Evolutionary conservation across 2,329 filamentous ascomycete species (phyloP).

Genomic region (Clarireedia homoeocarpa): DNA sequence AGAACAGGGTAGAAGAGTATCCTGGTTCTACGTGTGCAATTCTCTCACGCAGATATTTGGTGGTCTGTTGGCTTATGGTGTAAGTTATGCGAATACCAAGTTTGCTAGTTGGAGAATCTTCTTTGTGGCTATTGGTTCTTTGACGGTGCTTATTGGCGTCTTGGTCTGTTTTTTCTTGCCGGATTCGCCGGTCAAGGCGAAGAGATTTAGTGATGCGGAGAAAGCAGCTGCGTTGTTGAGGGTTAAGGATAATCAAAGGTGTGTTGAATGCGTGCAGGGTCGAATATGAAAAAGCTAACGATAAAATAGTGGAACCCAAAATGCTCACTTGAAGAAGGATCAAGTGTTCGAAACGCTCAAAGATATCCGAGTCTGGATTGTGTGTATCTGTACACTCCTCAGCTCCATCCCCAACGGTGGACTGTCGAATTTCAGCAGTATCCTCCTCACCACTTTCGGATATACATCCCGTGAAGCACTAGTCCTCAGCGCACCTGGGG

Average conservation of each 20-base stretch:
- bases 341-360: conserved; percentile 32
- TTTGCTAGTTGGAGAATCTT: conserved; percentile 4
- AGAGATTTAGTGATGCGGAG: not conserved
- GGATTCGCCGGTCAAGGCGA: conserved; percentile 39
- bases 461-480: conserved; percentile 22
- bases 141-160: conserved; percentile 24
- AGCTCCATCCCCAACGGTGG: conserved; percentile 32
- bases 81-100: not conserved
- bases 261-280: no score
- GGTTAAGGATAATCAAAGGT: conserved; percentile 3
- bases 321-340: conserved; percentile 30
- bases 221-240: not conserved
- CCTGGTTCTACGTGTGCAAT: not conserved
- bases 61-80: conserved; percentile 28
- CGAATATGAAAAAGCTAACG: no score
- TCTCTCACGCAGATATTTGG: conserved; percentile 18
- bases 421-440: conserved; percentile 33
- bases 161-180: conserved; percentile 39
- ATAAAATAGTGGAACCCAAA: conserved; percentile 11
- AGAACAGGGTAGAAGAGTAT: conserved; percentile 8
- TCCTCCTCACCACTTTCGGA: conserved; percentile 32
- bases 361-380: conserved; percentile 29
- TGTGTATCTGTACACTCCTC: conserved; percentile 18
- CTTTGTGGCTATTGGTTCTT: conserved; percentile 17
- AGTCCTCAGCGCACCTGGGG: conserved; percentile 42